A percentile compares a stretch with the other conserved stretches of the same genome.
Conservation (phyloP, 2,329 filamentous ascomycete genomes). For the Cercospora zeina region DNA sequence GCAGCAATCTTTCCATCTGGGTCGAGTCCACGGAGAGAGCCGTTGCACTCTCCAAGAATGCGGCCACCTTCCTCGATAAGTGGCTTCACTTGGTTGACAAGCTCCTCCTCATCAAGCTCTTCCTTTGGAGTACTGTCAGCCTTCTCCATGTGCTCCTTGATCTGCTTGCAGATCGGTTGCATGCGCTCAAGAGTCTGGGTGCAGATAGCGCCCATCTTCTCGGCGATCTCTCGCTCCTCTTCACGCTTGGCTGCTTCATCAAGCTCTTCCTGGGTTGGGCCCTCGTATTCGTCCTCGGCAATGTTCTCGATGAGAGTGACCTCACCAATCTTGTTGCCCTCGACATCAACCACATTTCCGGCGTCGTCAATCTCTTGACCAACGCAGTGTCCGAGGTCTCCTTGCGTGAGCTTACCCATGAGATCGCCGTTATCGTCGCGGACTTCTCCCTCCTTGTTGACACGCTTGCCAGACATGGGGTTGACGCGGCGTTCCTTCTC, state of each 20-base stretch:
- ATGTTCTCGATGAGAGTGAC: conserved; percentile 64
- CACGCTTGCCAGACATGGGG: conserved; percentile 59
- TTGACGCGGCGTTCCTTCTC: conserved; percentile 58
- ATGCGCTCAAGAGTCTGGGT: conserved; percentile 80
- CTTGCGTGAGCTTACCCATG: conserved; percentile 53
- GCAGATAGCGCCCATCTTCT: conserved; percentile 71
- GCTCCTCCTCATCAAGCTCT: conserved; percentile 84
- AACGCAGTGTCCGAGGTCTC: conserved; percentile 54
- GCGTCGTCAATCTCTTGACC: conserved; percentile 56
- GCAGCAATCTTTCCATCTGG: conserved; percentile 83
- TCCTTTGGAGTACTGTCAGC: conserved; percentile 80
- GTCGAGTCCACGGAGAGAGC: conserved; percentile 81
- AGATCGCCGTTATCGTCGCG: conserved; percentile 54
- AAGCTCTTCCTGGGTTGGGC: conserved; percentile 57
- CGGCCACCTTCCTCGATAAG: conserved; percentile 82
- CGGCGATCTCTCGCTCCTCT: conserved; percentile 73
- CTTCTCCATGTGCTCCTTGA: conserved; percentile 77
- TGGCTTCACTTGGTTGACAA: conserved; percentile 83
- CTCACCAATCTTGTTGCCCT: conserved; percentile 64
- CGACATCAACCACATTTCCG: conserved; percentile 55
- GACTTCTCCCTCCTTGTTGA: conserved; percentile 57
- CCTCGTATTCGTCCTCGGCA: conserved; percentile 53
- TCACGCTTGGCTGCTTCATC: conserved; percentile 55
- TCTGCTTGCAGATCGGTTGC: conserved; percentile 81
- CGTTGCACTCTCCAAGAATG: conserved; percentile 83